Evolutionary conservation across 2,329 filamentous ascomycete genomes (phyloP).

Genomic region (Cadophora gregata): DNA sequence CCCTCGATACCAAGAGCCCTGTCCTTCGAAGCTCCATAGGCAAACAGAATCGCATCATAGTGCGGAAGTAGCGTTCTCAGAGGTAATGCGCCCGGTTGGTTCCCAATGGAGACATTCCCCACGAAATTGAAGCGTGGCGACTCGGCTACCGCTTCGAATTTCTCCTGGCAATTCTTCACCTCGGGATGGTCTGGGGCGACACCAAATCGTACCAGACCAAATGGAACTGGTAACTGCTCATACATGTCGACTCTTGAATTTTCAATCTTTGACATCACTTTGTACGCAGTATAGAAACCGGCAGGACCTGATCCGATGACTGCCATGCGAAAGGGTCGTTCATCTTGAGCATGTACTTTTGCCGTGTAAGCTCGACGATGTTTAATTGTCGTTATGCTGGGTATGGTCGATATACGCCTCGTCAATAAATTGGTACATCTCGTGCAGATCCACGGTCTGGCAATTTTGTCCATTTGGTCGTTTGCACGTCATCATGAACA

Average conservation of each 20-base stretch:
- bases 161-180: conserved; percentile 98
- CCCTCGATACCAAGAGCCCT: conserved; percentile 79
- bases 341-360: conserved; percentile 38
- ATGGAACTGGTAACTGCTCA: conserved; percentile 90
- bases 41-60: conserved; percentile 91
- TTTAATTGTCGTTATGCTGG: not conserved
- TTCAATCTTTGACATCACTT: conserved; percentile 77
- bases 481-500: conserved; percentile 27
- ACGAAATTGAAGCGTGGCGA: conserved; percentile 87
- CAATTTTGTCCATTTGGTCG: conserved; percentile 36
- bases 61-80: conserved; percentile 74
- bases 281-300: conserved; percentile 92
- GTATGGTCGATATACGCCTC: not conserved
- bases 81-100: conserved; percentile 58
- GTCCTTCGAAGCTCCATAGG: conserved; percentile 90
- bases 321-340: conserved; percentile 74
- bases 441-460: conserved; percentile 40
- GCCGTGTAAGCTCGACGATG: conserved; percentile 37
- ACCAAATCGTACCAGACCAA: conserved; percentile 89
- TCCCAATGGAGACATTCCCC: conserved; percentile 85
- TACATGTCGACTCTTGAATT: conserved; percentile 90
- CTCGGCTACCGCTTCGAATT: conserved; percentile 85
- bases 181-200: conserved; percentile 99
- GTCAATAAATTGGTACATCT: conserved; percentile 34
- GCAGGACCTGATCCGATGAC: conserved; percentile 93